Evolutionary conservation across 805 yeast species (phyloP), one percentile per base, ranked within the genome.

Genomic region (Groenewaldozyma tartarivorans): DNA sequence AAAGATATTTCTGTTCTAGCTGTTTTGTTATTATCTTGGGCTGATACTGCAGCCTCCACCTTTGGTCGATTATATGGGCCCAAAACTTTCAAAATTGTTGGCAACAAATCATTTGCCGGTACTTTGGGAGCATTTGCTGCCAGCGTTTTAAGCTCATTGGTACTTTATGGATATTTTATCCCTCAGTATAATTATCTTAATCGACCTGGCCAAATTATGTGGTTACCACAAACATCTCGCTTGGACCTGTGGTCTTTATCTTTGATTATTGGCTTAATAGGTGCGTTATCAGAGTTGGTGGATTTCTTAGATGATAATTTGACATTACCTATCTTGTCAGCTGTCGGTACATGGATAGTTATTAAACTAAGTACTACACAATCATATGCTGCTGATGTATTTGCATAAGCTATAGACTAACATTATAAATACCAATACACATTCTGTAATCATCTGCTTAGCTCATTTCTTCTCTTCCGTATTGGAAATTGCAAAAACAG

Each of bases 41-140:
- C 95, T 4, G 98, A 92, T 57, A 86, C 97, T 6, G 90, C 96
- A 2, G 98, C 98, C 2, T 85, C 96, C 2, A 85, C 96, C 0
- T 63, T 88, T 55, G 98, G 98, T 31, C 72, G 98, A 49, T 74
- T 73, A 41, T 90, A 65, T 58, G 97, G 97, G 5, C 72, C 81
- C 53, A 70, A 80, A 48, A 85, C 96, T 5, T 94, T 94, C 32
- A 77, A 80, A 54, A 60, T 90, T 17, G 71, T 81, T 4, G 68
- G 72, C 46, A 75, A 76, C 47, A 92, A 92, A 61, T 82, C 95
- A 2, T 65, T 92, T 35, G 95, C 96, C 1, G 98, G 98, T 0
- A 80, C 92, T 1, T 39, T 78, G 19, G 97, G 96, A 19, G 95
- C 97, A 4, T 84, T 84, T 53, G 49, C 68, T 4, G 67, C 81